Conservation (phyloP, 1,284 basidiomycete species). For the Abortiporus biennis region DNA sequence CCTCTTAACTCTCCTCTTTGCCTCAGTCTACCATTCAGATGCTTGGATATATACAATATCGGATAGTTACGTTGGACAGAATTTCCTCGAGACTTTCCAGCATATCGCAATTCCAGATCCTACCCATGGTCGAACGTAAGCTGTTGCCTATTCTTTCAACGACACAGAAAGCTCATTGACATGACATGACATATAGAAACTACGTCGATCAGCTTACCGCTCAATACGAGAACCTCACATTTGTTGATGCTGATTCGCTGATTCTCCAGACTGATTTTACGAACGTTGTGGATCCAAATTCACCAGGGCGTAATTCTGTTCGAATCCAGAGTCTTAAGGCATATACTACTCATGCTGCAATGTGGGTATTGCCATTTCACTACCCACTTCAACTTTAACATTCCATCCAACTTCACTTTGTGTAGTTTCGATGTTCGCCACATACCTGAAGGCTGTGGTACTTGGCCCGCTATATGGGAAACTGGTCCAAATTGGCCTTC, state of each 20-base stretch:
- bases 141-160: not conserved
- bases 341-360: slow-evolving; percentile 44
- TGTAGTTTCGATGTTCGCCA: slow-evolving; percentile 43
- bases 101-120: slow-evolving; percentile 48
- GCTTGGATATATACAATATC: slow-evolving; percentile 30
- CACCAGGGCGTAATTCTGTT: slow-evolving; percentile 52
- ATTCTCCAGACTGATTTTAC: slow-evolving; percentile 42
- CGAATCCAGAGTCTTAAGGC: slow-evolving; percentile 40
- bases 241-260: slow-evolving; percentile 15
- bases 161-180: not conserved
- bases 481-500: slow-evolving; percentile 30
- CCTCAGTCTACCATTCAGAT: not conserved
- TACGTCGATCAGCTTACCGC: slow-evolving; percentile 21
- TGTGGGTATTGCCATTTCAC: slow-evolving; percentile 33
- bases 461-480: slow-evolving; percentile 49
- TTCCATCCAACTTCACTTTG: slow-evolving; percentile 1
- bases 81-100: slow-evolving; percentile 40
- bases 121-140: slow-evolving; percentile 53
- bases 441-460: slow-evolving; percentile 54
- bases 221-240: slow-evolving; percentile 18
- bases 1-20: slow-evolving; percentile 6
- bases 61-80: slow-evolving; percentile 36
- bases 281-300: slow-evolving; percentile 32
- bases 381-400: not conserved
- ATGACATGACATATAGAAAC: slow-evolving; percentile 14